These are phyloP conservation scores for Dentiscutata heterogama DNA, from an alignment of 371 early-diverging fungal species.

Conservation along the genomic window DNA sequence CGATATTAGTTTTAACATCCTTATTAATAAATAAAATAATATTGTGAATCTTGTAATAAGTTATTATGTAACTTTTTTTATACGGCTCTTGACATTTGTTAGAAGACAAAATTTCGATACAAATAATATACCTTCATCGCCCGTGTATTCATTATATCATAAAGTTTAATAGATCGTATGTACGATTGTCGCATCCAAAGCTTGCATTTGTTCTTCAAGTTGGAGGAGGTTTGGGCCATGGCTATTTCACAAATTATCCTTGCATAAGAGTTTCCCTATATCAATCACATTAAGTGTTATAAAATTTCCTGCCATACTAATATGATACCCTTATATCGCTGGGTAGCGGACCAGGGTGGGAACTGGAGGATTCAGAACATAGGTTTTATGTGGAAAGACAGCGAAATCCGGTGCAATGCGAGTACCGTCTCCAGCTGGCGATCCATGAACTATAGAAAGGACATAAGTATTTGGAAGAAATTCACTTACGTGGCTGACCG, in stretches of 20 bases:
- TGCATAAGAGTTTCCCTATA: conserved; percentile 36
- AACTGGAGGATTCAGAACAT: conserved; percentile 12
- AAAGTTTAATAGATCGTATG: conserved; percentile 22
- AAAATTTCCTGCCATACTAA: background rate
- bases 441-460: background rate
- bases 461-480: conserved; percentile 7
- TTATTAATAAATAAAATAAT: too few species aligned
- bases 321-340: conserved; percentile 36
- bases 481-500: conserved; percentile 35
- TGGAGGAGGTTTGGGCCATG: background rate
- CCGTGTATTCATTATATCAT: background rate
- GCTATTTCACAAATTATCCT: conserved; percentile 29
- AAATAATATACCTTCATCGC: conserved; percentile 32
- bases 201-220: background rate
- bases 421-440: conserved; percentile 7
- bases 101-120: too few species aligned
- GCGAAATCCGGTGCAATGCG: conserved; percentile 40
- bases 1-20: too few species aligned
- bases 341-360: conserved; percentile 20
- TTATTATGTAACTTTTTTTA: too few species aligned
- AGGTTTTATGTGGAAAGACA: background rate
- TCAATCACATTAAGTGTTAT: conserved; percentile 6
- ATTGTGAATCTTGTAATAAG: too few species aligned
- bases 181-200: conserved; percentile 14
- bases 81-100: too few species aligned